Evolutionary conservation across 31 red algal species (phyloP), one percentile per base, ranked within the genome.

Genomic region (Odonthalia washingtoniensis): DNA sequence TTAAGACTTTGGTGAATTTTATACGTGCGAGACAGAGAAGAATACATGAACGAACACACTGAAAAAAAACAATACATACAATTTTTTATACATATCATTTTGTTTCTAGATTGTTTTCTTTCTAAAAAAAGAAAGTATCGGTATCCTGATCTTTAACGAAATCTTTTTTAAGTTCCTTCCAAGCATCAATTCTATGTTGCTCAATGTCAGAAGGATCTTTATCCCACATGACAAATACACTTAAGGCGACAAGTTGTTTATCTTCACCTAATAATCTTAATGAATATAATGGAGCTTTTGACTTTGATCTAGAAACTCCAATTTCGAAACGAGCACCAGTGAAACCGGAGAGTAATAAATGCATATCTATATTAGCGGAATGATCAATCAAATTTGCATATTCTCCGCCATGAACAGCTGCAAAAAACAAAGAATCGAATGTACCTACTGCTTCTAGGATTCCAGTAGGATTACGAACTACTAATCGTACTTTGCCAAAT

Each of bases 341-440:
- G 38, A 96, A 42, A n/a, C 91, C 93, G 37, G 46, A 46, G 21
- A 98, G 83, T 34, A 83, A 75, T 32, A 98, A 44, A 63, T 98
- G 97, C 72, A 98, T 84, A 75, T 98, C 97, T n/a, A 98, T 70
- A 77, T 98, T 98, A 70, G 93, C 77, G 33, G 89, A 80, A 24
- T 70, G 65, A 75, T 98, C 93, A 64, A 98, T 89, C n/a, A 98
- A 40, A 72, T 98, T 98, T 24, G 97, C 97, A 64, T 98, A 98
- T 31, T 93, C 86, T 16, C 85, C 86, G 18, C 57, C 75, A 40
- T 68, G 88, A 9, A 93, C 69, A 34, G 72, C 60, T 24, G 97
- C 97, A 61, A 91, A 98, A 70, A 98, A 98, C 46, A 98, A 91
- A 38, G 78, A 75, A 62, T 98, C 97, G 17, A 90, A 92, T 1